Evolutionary conservation across 139 green algal genomes (phyloP).

Genomic region (Tetradesmus lagerheimii): DNA sequence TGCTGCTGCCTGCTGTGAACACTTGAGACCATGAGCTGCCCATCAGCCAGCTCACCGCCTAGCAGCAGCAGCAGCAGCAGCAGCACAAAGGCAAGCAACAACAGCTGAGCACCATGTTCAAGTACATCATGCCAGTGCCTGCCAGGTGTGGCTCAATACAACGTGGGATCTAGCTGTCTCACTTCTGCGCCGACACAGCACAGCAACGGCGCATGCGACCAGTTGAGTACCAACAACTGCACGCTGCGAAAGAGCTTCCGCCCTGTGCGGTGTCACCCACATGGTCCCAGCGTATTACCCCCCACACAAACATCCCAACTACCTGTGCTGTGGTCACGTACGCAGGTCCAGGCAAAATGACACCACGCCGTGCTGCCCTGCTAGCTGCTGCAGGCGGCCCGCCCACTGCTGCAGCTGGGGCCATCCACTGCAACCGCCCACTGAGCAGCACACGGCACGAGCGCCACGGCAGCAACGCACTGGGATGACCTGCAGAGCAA

Average conservation of each 20-base stretch:
- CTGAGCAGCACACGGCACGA: background rate
- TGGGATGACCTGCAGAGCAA: slow-evolving; percentile 2
- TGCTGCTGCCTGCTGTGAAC: background rate
- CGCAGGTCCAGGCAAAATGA: background rate
- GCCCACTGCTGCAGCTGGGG: background rate
- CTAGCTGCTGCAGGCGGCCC: background rate
- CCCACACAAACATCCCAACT: too few species aligned
- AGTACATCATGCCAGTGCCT: too few species aligned
- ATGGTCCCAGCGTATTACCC: too few species aligned
- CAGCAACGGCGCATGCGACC: too few species aligned
- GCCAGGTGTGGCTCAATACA: too few species aligned
- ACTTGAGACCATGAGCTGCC: slow-evolving; percentile 7
- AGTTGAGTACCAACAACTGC: too few species aligned
- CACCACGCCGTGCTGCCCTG: background rate
- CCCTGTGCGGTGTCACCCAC: too few species aligned
- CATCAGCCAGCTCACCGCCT: slow-evolving; percentile 34
- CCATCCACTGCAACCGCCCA: background rate
- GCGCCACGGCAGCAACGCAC: slow-evolving; percentile 10
- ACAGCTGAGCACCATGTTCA: too few species aligned
- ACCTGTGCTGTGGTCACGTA: slow-evolving; percentile 16
- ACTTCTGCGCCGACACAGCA: too few species aligned
- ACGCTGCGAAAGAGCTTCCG: too few species aligned
- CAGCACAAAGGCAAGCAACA: background rate
- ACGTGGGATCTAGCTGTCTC: too few species aligned
- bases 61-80: background rate